Percentiles rank a stretch among this genome's conserved stretches.
Conservation (phyloP, 2,329 filamentous ascomycete species). For the Ustilaginoidea virens region DNA sequence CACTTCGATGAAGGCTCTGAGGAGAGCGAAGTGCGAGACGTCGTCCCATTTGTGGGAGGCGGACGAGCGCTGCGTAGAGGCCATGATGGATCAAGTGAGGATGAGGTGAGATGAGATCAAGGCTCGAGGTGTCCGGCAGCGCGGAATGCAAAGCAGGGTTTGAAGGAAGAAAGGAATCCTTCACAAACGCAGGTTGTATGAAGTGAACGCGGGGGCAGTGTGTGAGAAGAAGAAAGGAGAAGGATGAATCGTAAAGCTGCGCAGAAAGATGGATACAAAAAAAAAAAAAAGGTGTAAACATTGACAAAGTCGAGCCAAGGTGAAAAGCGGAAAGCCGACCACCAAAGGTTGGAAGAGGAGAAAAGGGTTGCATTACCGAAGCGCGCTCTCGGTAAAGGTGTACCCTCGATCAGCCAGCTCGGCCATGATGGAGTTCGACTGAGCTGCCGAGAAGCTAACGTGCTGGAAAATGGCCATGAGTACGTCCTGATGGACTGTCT, state of each 20-base stretch:
- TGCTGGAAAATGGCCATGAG: constrained; percentile 24
- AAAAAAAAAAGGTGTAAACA: too few species aligned
- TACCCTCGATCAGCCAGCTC: constrained; percentile 23
- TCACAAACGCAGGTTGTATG: too few species aligned
- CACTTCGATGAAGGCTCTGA: constrained; percentile 20
- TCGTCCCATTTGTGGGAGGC: constrained; percentile 16
- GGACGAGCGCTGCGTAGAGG: not conserved
- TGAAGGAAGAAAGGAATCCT: too few species aligned
- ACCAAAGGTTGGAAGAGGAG: constrained; percentile 3
- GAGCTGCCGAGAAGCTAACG: constrained; percentile 15
- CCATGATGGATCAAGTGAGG: too few species aligned
- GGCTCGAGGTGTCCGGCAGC: too few species aligned
- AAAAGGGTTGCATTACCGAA: constrained; percentile 17
- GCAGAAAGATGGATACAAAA: too few species aligned
- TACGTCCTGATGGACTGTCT: constrained; percentile 26
- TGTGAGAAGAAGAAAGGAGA: not conserved
- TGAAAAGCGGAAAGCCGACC: too few species aligned
- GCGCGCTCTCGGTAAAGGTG: constrained; percentile 22
- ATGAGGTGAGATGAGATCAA: too few species aligned
- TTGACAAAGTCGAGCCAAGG: too few species aligned
- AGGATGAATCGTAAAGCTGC: too few species aligned
- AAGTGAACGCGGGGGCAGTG: constrained; percentile 1
- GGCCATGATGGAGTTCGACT: constrained; percentile 21
- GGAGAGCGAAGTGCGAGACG: constrained; percentile 21
- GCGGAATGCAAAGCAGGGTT: too few species aligned